Base-by-base conservation (phyloP, 208 protist genomes). In the Acanthamoeba lenticulata region DNA sequence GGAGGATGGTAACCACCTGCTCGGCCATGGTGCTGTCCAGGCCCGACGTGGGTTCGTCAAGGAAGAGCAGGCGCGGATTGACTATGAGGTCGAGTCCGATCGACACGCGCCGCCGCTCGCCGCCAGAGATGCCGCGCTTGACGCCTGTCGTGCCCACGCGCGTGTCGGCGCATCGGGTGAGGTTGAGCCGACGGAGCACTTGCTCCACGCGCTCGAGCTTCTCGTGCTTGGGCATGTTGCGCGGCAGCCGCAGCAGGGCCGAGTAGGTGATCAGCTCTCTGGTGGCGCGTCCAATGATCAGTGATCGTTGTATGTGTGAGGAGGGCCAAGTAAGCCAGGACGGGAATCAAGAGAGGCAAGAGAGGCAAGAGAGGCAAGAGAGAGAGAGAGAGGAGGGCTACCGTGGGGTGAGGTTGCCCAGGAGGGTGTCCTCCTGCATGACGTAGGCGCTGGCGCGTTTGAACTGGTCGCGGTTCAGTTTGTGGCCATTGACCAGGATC, bases 11-110 rank as follows among this genome's bases (percentile, higher is more conserved):
- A 21, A 98, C 96, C 34, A 99, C 96, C 67, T 97, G 97, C 38
- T 94, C 96, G 9, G 98, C 98, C 47, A 96, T 98, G 55, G 97
- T 94, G 19, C 97, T 97, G 95, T 99, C 98, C 36, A 99, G 96
- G 27, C 95, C 90, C 29, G 85, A 89, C 0, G 95, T 96, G 7
- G 95, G 95, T 45, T 95, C 94, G 42, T 96, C 95, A 6, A 96
- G 79, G 47, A 96, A 96, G 62, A 96, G 60, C 24, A 96, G 72
- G 17, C 38, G 74, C 0, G 94, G 95, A 17, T 95, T 44, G n/a
- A 60, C 83, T 19, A 96, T 19, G 27, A 96, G 90, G 89, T 97
- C 96, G 40, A 95, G 89, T 24, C 95, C 96, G 62, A 97, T 96
- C 42, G 94, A 94, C 32, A 95, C 93, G 1, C 96, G 93, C 52